Evolutionary conservation across 768 basidiomycete species (phyloP), one percentile per base, ranked within the genome.

Genomic region (Termitomyces sp.): DNA sequence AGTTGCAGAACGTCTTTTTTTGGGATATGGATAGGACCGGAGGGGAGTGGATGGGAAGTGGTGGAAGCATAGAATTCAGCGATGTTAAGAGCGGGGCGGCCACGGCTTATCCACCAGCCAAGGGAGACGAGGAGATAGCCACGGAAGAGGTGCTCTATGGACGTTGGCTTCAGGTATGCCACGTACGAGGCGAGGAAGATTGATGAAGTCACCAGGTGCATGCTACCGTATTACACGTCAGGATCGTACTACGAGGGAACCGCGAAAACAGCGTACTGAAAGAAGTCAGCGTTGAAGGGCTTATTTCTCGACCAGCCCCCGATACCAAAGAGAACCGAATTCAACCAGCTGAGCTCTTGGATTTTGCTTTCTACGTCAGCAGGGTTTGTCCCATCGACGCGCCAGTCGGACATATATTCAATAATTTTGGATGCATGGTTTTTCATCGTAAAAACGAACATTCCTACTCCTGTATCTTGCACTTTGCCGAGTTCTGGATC

Each of bases 151-250:
- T 80, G 69, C 5, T 73, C 73, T 54, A 82, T 77, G 1, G 81
- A 82, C 1, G 67, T 51, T 0, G 75, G 75, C 6, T 72, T 68
- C 40, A 82, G 66, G 40, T 62, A 65, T 1, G 75, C 71, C 32
- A 78, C 61, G 49, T 83, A 59, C 1, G 85, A 79, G 0, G 82
- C 74, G 17, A 87, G 65, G 74, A 89, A 87, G 19, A 87, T 64
- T 0, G 82, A 78, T 2, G 86, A 87, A 0, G 87, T 90, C 44
- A 88, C 78, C 2, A 86, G 69, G 62, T 84, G 89, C 74, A 87
- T 83, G 9, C 87, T 89, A 7, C 21, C n/a, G n/a, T n/a, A 48
- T 9, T 31, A 4, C 16, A 16, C 52, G 17, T 51, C 29, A 47
- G 27, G 5, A 32, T 16, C 46, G 42, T 5, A 27, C 32, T 17